Evolutionary conservation across 163 green algal species (phyloP).

Genomic region (Smithsoniella earleae): DNA sequence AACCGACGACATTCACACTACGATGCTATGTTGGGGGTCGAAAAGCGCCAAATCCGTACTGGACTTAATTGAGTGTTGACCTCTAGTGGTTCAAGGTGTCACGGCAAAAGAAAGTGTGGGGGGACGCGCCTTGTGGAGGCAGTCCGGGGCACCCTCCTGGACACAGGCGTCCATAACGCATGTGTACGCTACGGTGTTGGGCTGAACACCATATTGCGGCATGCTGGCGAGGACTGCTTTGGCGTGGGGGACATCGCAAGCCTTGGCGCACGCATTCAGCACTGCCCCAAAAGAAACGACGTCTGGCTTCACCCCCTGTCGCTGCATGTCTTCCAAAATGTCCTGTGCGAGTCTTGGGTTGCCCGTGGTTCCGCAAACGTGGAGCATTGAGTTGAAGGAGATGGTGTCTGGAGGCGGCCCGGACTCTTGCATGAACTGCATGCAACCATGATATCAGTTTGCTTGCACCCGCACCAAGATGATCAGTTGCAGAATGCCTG

Average conservation of each 20-base stretch:
- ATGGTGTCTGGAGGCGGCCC: constrained; percentile 1
- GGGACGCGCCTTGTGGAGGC: constrained; percentile 22
- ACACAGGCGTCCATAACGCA: constrained; percentile 44
- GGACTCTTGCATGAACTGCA: constrained; percentile 17
- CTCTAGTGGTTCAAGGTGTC: too few relatives aligned
- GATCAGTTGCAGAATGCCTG: not conserved
- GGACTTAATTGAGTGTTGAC: too few relatives aligned
- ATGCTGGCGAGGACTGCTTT: constrained; percentile 43
- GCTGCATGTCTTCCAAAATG: constrained; percentile 44
- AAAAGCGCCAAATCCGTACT: too few relatives aligned
- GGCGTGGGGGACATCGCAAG: constrained; percentile 36
- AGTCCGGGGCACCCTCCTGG: constrained; percentile 33
- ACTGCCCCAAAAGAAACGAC: constrained; percentile 42
- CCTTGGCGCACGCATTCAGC: constrained; percentile 46
- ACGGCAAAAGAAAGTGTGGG: not conserved
- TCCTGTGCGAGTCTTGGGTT: constrained; percentile 33
- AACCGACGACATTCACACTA: too few relatives aligned
- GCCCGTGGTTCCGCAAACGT: constrained; percentile 36
- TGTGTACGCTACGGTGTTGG: constrained; percentile 42
- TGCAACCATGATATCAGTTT: not conserved
- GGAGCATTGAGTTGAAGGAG: constrained; percentile 49
- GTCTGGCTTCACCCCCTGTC: constrained; percentile 35
- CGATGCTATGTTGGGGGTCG: too few relatives aligned
- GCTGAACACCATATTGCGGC: constrained; percentile 31
- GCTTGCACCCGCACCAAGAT: not conserved